A percentile compares a stretch with the other conserved stretches of the same genome.
Evolutionary conservation across 2,329 filamentous ascomycete genomes (phyloP).

Genomic region (Penicillium sp.): DNA sequence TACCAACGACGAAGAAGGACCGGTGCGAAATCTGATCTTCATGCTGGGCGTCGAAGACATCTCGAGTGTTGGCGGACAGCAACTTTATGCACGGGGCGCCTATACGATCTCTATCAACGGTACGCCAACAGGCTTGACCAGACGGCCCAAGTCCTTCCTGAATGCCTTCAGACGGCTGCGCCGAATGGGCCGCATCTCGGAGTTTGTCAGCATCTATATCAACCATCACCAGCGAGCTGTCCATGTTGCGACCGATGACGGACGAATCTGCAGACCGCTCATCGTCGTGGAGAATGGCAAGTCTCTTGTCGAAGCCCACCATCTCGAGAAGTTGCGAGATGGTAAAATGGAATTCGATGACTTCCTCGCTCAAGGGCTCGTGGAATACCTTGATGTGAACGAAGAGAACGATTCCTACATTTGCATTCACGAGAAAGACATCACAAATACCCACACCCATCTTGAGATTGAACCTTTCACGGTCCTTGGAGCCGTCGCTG

Average conservation of each 20-base stretch:
- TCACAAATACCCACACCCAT: slow-evolving; percentile 81
- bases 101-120: slow-evolving; percentile 96
- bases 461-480: slow-evolving; percentile 98
- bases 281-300: slow-evolving; percentile 89
- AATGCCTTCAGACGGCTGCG: slow-evolving; percentile 80
- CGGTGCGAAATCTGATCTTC: slow-evolving; percentile 81
- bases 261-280: slow-evolving; percentile 89
- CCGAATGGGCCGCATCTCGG: slow-evolving; percentile 85
- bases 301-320: slow-evolving; percentile 72
- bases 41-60: slow-evolving; percentile 81
- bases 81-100: slow-evolving; percentile 77
- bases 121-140: slow-evolving; percentile 83
- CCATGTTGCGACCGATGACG: slow-evolving; percentile 95
- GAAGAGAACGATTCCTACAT: slow-evolving; percentile 97
- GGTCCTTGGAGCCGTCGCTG: slow-evolving; percentile 89
- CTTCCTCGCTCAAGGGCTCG: slow-evolving; percentile 80
- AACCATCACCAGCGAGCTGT: slow-evolving; percentile 89
- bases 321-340: slow-evolving; percentile 75
- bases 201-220: slow-evolving; percentile 94
- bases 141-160: slow-evolving; percentile 81
- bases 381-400: slow-evolving; percentile 97
- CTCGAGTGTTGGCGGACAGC: slow-evolving; percentile 72
- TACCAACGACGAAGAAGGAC: slow-evolving; percentile 88
- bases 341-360: slow-evolving; percentile 90
- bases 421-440: slow-evolving; percentile 80